phyloP scores from a whole-genome alignment of 1,139 yeast species.

The Protomyces inouyei region DNA sequence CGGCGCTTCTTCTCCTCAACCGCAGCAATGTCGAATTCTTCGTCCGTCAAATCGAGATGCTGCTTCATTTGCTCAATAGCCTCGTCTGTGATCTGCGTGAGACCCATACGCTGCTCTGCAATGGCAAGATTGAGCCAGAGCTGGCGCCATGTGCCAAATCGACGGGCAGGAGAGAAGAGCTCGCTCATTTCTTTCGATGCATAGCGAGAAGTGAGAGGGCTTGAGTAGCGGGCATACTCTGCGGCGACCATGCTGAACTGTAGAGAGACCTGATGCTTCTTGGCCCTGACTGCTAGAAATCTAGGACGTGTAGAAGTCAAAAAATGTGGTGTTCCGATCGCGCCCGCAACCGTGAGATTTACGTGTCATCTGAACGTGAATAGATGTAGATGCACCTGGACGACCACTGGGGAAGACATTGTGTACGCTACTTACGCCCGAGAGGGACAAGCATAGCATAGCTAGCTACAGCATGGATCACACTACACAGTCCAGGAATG shows the following conservation, averaged over 20 bases:
- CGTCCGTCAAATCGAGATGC: conserved; percentile 79
- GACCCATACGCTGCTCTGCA: conserved; percentile 90
- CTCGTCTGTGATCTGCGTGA: conserved; percentile 76
- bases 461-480: too few relatives aligned
- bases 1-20: conserved; percentile 96
- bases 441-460: background rate
- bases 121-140: conserved; percentile 93
- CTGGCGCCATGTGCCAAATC: conserved; percentile 98
- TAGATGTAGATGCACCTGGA: too few relatives aligned
- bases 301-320: too few relatives aligned
- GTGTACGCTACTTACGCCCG: too few relatives aligned
- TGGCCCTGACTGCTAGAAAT: too few relatives aligned
- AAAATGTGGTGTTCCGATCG: background rate
- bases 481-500: too few relatives aligned
- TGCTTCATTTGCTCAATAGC: conserved; percentile 81
- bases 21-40: conserved; percentile 82
- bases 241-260: conserved; percentile 6
- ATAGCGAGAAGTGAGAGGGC: conserved; percentile 93
- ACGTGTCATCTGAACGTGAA: too few relatives aligned
- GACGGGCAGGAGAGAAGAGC: conserved; percentile 83
- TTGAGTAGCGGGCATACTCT: conserved; percentile 49
- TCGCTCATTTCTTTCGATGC: conserved; percentile 96
- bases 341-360: background rate
- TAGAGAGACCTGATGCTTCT: background rate
- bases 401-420: too few relatives aligned